Evolutionary conservation across 164 flowering plant genomes (phyloP).

Genomic region (Aristolochia californica): DNA sequence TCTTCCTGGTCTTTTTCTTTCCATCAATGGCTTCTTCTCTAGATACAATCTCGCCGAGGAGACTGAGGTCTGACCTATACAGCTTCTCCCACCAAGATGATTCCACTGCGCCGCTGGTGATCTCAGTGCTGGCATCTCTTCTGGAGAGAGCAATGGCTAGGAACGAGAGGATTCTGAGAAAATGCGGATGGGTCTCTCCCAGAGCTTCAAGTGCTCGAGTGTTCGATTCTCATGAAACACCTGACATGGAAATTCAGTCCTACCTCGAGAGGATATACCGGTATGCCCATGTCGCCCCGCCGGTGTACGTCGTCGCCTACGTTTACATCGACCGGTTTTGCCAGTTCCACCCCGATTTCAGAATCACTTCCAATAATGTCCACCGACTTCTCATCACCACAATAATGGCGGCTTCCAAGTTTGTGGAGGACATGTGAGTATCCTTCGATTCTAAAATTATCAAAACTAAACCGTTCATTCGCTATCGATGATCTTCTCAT

Average conservation of each 20-base stretch:
- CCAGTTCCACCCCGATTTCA: constrained; percentile 47
- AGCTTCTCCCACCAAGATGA: constrained; percentile 40
- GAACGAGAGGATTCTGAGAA: constrained; percentile 42
- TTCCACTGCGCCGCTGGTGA: constrained; percentile 50
- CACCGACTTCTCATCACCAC: constrained; percentile 82
- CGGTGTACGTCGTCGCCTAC: constrained; percentile 81
- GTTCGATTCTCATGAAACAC: constrained; percentile 48
- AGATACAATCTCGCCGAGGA: constrained; percentile 60
- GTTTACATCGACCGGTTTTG: constrained; percentile 80
- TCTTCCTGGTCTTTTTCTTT: neutral
- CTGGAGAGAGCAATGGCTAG: constrained; percentile 69
- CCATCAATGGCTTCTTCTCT: constrained; percentile 10
- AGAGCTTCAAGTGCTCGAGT: constrained; percentile 16
- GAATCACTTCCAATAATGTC: constrained; percentile 55
- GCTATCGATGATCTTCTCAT: too few relatives aligned
- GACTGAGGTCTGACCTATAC: constrained; percentile 62
- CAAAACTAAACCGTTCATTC: too few relatives aligned
- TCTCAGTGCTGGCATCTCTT: constrained; percentile 81
- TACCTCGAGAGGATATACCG: constrained; percentile 78
- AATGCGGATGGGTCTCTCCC: constrained; percentile 19
- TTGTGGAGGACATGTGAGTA: constrained; percentile 83
- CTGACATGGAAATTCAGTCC: constrained; percentile 63
- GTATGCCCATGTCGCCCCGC: constrained; percentile 59
- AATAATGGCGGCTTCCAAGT: constrained; percentile 89
- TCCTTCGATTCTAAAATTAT: neutral